A percentile compares a stretch with the other conserved stretches of the same genome.
Conservation (phyloP, 495 filamentous ascomycete genomes). For the Neurospora sp. region DNA sequence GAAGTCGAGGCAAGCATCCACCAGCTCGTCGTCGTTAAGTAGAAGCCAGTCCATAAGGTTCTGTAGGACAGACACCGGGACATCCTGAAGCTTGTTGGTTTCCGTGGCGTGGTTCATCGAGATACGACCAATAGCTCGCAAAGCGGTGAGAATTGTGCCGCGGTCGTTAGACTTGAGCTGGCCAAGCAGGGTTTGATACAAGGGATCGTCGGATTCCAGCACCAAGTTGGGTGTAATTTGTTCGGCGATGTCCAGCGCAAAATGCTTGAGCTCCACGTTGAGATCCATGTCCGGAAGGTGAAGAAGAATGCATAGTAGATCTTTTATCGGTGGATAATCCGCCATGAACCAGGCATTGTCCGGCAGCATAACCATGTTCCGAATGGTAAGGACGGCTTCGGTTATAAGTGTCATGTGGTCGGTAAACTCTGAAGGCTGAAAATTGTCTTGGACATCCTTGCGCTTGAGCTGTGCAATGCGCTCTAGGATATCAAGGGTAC, state of each 20-base stretch:
- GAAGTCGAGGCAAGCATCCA: constrained; percentile 82
- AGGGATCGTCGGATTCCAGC: constrained; percentile 59
- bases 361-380: constrained; percentile 84
- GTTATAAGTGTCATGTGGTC: constrained; percentile 64
- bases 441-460: constrained; percentile 53
- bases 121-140: constrained; percentile 79
- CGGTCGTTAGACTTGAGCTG: constrained; percentile 69
- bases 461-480: constrained; percentile 46
- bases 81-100: constrained; percentile 61
- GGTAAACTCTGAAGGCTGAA: constrained; percentile 64
- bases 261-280: constrained; percentile 80
- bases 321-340: constrained; percentile 58
- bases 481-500: constrained; percentile 64
- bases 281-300: constrained; percentile 66
- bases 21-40: constrained; percentile 84
- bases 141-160: constrained; percentile 72
- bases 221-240: constrained; percentile 72
- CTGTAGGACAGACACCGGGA: constrained; percentile 55
- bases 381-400: constrained; percentile 76
- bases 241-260: constrained; percentile 87
- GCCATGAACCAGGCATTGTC: constrained; percentile 83
- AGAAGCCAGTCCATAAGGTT: constrained; percentile 71
- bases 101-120: constrained; percentile 67
- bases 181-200: constrained; percentile 65
- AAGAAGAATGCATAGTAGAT: constrained; percentile 71